Base-by-base conservation (phyloP, 2,329 filamentous ascomycete species). In the Apiospora koreana region DNA sequence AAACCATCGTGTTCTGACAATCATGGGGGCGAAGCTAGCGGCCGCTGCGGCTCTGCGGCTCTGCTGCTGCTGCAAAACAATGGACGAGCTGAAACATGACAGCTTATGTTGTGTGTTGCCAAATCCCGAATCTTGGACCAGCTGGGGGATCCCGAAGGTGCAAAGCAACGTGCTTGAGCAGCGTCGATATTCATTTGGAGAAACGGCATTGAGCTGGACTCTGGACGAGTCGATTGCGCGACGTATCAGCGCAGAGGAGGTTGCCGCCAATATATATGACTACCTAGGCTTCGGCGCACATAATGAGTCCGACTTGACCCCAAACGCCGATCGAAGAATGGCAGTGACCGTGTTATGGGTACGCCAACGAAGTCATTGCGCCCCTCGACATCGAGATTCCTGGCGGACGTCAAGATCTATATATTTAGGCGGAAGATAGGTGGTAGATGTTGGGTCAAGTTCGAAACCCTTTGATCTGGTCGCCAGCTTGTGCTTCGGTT, bases 1-100 rank as follows among this genome's bases (percentile, higher is more conserved):
- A 62, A 62, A 62, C 18, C 54, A 62, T 62, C 31, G 54, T 62
- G 54, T 62, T 62, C 54, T n/a, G 31, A 62, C 54, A 62, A 18
- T 8, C 31, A 35, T 23, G 31, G 21, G 54, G 21, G 18, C 54
- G 18, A 5, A 38, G 31, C 31, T 62, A 62, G 18, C 54, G n/a
- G 31, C 18, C 16, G 31, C 31, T 58, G 50, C 31, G 28, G 54
- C 54, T 38, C 31, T 38, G n/a, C n/a, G n/a, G n/a, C n/a, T n/a
- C n/a, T n/a, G n/a, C n/a, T n/a, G 31, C 18, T 38, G 18, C 54
- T 18, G 54, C 54, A 21, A 38, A 62, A 62, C 18, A 62, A 62
- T 31, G 18, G 54, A 38, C 28, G 54, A 38, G 28, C 28, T 23
- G 31, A 35, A 62, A 62, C 54, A 38, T 62, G 54, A n/a, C 54